Conservation (phyloP, 441 rosid species). For the Syzygium malaccense region DNA sequence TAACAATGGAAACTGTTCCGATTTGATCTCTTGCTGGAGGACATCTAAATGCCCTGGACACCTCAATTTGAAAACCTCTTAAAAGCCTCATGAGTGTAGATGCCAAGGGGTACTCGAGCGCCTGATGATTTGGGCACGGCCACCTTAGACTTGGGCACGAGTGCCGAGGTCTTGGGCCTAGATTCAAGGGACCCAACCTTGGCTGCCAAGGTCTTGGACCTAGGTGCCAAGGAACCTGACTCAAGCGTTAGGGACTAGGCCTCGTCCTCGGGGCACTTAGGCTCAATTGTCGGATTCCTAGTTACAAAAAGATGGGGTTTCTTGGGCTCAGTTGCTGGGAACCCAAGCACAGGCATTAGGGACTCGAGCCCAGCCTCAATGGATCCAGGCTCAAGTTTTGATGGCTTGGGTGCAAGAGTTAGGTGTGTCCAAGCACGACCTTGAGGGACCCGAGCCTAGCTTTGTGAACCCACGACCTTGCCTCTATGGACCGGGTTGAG, state of each 20-base stretch:
- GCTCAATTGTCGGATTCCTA: neutral
- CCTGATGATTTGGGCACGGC: neutral
- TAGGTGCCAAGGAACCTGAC: neutral
- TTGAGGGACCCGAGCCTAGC: neutral
- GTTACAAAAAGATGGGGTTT: neutral
- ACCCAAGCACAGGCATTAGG: neutral
- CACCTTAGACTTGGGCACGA: neutral
- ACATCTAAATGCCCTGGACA: neutral
- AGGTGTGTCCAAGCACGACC: accelerated
- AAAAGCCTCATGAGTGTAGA: neutral
- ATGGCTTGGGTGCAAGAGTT: neutral
- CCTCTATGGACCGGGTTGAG: neutral
- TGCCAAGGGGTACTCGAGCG: neutral
- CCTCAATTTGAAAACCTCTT: neutral
- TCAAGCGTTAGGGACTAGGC: no score
- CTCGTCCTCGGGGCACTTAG: no score
- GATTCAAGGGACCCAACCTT: neutral
- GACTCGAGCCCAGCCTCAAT: neutral
- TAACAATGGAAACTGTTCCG: neutral
- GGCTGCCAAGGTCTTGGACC: neutral
- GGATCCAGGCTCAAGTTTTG: accelerated
- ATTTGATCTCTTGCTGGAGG: neutral
- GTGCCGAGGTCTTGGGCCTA: neutral
- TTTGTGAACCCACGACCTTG: neutral
- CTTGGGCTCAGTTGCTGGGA: neutral